Evolutionary conservation across 805 yeast genomes (phyloP), one percentile per base, ranked within the genome.

Genomic region (Metschnikowia colocasiae): DNA sequence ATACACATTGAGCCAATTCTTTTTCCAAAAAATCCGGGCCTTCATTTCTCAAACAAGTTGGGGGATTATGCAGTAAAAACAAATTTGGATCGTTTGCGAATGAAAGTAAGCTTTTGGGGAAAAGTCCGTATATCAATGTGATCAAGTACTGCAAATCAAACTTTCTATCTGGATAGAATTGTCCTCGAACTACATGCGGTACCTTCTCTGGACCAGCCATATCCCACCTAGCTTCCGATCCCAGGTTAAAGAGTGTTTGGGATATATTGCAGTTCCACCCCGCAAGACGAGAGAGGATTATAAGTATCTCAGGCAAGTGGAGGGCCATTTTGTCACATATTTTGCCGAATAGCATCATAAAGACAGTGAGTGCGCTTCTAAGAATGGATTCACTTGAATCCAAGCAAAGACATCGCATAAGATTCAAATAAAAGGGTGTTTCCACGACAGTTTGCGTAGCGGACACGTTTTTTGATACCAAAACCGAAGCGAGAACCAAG

Each of bases 71-170:
- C 43, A 31, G 65, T 52, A 53, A 43, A 42, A 68, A 80, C 32
- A 59, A 58, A 3, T 59, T 49, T 4, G 86, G 81, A 36, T 63
- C 59, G 18, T 69, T 64, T 16, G 73, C 52, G 54, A 78, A 81
- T 6, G 59, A 53, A 20, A 73, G 54, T 4, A 81, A 62, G 50
- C 77, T 77, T 19, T 71, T 58, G 0, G 87, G 87, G 49, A 72
- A 82, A 10, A 82, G 58, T 0, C 84, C 87, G 52, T 83, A 83
- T 1, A 82, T 57, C 22, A 79, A 61, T 1, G 79, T 72, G 44
- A 71, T 72, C n/a, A 79, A 57, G 37, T 72, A 63, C 41, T 59
- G 61, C 37, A 64, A 50, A 42, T 67, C 60, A 33, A 63, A 54
- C 18, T 56, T 55, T 19, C 59, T 51, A 20, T 54, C 55, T 12